A percentile compares a stretch with the other conserved stretches of the same genome.
phyloP scores from a whole-genome alignment of 1,284 basidiomycete genomes.

The Apiotrichum sp. region DNA sequence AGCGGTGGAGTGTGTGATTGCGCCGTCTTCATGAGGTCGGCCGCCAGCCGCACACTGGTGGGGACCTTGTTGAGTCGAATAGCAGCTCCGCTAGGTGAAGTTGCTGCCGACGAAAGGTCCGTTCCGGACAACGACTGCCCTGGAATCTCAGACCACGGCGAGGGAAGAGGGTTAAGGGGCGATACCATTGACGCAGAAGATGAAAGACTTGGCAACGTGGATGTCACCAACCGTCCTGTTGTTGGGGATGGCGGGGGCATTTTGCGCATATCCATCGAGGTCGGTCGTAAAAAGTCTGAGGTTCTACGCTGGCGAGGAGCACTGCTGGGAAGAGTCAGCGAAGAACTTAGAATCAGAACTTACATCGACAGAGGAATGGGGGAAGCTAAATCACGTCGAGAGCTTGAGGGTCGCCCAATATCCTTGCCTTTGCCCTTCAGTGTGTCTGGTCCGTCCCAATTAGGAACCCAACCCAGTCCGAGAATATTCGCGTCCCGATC shows the following conservation, averaged over 20 bases:
- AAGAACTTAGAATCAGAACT: too few species aligned
- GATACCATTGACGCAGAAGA: conserved; percentile 45
- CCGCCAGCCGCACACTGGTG: conserved; percentile 51
- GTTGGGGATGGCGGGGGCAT: conserved; percentile 19
- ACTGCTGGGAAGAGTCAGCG: neutral
- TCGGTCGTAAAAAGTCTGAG: conserved; percentile 39
- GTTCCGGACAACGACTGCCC: conserved; percentile 21
- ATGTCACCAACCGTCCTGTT: neutral
- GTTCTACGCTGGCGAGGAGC: conserved; percentile 29
- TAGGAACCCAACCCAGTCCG: conserved; percentile 31
- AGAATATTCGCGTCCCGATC: conserved; percentile 31
- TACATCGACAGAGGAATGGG: conserved; percentile 1
- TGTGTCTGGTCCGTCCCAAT: conserved; percentile 23
- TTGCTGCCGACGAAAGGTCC: conserved; percentile 22
- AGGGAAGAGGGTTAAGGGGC: conserved; percentile 45
- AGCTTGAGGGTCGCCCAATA: conserved; percentile 25
- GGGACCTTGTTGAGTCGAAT: conserved; percentile 53
- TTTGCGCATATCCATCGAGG: conserved; percentile 28
- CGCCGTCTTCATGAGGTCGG: conserved; percentile 45
- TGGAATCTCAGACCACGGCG: conserved; percentile 37
- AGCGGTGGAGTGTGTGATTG: conserved; percentile 15
- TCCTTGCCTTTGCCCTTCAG: conserved; percentile 32
- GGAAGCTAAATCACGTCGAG: conserved; percentile 15
- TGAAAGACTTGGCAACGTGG: conserved; percentile 23
- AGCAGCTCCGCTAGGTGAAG: conserved; percentile 37